phyloP scores from a whole-genome alignment of 2,329 filamentous ascomycete species.

The Pseudogymnoascus sp. region DNA sequence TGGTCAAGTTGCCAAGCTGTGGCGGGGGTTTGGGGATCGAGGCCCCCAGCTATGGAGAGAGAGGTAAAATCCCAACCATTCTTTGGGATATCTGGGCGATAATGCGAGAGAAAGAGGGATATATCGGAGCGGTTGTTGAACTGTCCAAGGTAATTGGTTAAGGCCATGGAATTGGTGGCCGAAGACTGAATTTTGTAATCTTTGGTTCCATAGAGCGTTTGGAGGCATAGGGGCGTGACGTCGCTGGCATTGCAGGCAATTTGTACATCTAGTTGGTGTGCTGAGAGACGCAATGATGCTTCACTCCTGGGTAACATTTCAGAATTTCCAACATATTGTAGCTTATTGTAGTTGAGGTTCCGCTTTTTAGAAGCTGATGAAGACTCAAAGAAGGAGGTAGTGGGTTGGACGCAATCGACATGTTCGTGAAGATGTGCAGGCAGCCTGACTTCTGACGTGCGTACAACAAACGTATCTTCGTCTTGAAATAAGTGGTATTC shows the following conservation, averaged over 20 bases:
- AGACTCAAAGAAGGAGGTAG: slow-evolving; percentile 45
- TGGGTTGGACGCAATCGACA: slow-evolving; percentile 53
- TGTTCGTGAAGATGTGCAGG: slow-evolving; percentile 48
- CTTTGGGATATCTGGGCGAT: background rate
- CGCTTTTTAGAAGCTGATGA: background rate
- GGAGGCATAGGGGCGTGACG: slow-evolving; percentile 1
- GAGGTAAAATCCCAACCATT: slow-evolving; percentile 2
- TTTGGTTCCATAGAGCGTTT: slow-evolving; percentile 7
- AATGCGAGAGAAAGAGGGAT: slow-evolving; percentile 18
- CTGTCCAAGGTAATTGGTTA: slow-evolving; percentile 21
- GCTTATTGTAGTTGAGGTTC: background rate
- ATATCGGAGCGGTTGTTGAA: slow-evolving; percentile 22
- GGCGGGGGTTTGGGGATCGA: slow-evolving; percentile 8
- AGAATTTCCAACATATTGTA: background rate
- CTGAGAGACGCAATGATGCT: background rate
- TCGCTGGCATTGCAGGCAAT: background rate
- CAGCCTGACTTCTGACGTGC: slow-evolving; percentile 49
- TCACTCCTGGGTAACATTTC: background rate
- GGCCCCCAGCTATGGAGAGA: slow-evolving; percentile 7
- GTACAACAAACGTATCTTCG: slow-evolving; percentile 42
- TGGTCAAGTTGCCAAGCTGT: slow-evolving; percentile 9
- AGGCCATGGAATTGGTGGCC: slow-evolving; percentile 17
- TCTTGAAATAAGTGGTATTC: slow-evolving; percentile 45
- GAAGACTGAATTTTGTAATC: slow-evolving; percentile 12
- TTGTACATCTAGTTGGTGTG: background rate